Percentiles rank a stretch among this genome's conserved stretches.
Evolutionary conservation across 2,329 filamentous ascomycete species (phyloP).

Genomic region (Colletotrichum sp.): DNA sequence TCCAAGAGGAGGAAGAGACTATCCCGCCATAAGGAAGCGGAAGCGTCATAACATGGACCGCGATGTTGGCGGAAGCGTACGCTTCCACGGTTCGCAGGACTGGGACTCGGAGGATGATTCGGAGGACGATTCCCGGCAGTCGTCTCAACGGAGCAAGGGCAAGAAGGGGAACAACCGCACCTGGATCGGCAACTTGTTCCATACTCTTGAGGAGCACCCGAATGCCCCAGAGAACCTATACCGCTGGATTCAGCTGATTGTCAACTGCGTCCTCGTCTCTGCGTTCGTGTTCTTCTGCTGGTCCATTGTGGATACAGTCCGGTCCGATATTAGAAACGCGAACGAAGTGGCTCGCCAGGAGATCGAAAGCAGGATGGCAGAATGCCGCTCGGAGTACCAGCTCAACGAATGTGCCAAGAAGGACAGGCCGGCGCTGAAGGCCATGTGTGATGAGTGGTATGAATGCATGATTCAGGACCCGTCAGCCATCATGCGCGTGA

Average conservation of each 20-base stretch:
- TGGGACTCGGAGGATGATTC: constrained; percentile 55
- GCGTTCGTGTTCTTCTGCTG: constrained; percentile 66
- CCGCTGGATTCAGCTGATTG: constrained; percentile 62
- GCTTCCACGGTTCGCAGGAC: constrained; percentile 44
- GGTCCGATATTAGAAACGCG: constrained; percentile 76
- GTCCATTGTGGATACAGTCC: constrained; percentile 71
- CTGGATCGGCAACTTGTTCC: constrained; percentile 51
- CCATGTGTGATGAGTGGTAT: constrained; percentile 80
- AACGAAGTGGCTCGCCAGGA: constrained; percentile 71
- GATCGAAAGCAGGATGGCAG: constrained; percentile 74
- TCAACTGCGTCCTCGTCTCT: constrained; percentile 67
- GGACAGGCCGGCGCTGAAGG: constrained; percentile 74
- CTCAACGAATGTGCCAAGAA: constrained; percentile 75
- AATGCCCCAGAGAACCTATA: constrained; percentile 64
- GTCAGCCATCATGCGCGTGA: constrained; percentile 76
- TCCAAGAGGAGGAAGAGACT: constrained; percentile 47
- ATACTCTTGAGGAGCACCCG: constrained; percentile 60
- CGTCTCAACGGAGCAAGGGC: constrained; percentile 21
- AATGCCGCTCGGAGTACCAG: constrained; percentile 75
- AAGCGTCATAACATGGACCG: constrained; percentile 56
- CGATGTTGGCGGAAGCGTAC: constrained; percentile 54
- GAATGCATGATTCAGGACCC: constrained; percentile 88
- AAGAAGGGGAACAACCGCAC: constrained; percentile 14
- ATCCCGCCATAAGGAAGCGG: constrained; percentile 53
- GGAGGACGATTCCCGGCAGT: constrained; percentile 40